Conservation (phyloP, 148 eudicot genomes). For the Limonium bicolor region DNA sequence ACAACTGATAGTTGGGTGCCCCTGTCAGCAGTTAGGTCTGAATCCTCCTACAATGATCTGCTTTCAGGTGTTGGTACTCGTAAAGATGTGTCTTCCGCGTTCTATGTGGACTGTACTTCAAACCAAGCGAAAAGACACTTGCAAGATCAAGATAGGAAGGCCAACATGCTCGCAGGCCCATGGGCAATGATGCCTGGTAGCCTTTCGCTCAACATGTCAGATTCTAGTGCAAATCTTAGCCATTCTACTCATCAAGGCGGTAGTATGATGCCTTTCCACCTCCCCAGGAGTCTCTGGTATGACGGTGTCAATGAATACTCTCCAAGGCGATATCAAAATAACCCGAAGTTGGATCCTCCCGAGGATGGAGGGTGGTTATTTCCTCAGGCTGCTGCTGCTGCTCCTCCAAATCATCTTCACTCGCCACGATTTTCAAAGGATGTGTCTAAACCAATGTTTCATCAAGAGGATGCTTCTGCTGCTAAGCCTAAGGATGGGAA, state of each 20-base stretch:
- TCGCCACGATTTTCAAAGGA: constrained; percentile 35
- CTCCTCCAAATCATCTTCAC: constrained; percentile 35
- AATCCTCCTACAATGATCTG: constrained; percentile 56
- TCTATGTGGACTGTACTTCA: constrained; percentile 20
- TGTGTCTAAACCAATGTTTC: constrained; percentile 16
- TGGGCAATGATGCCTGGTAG: constrained; percentile 40
- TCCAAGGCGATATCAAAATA: constrained; percentile 21
- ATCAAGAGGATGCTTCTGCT: constrained; percentile 19
- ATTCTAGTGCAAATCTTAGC: constrained; percentile 27
- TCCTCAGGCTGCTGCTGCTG: too few species aligned
- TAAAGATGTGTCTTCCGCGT: constrained; percentile 30
- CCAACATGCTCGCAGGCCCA: constrained; percentile 23
- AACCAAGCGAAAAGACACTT: constrained; percentile 20
- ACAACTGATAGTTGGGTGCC: constrained; percentile 49
- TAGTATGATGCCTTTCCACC: constrained; percentile 33
- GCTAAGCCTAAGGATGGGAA: constrained; percentile 48
- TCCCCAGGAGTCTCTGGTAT: constrained; percentile 37
- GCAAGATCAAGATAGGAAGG: constrained; percentile 42
- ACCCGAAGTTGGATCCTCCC: constrained; percentile 36
- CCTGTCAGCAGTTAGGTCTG: constrained; percentile 37
- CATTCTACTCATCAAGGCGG: constrained; percentile 21
- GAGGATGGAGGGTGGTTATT: constrained; percentile 46
- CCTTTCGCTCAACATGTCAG: constrained; percentile 69
- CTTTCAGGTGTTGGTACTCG: constrained; percentile 62
- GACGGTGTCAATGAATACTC: constrained; percentile 35